Base-by-base conservation (phyloP, 768 basidiomycete species). In the Termitomyces sp. region DNA sequence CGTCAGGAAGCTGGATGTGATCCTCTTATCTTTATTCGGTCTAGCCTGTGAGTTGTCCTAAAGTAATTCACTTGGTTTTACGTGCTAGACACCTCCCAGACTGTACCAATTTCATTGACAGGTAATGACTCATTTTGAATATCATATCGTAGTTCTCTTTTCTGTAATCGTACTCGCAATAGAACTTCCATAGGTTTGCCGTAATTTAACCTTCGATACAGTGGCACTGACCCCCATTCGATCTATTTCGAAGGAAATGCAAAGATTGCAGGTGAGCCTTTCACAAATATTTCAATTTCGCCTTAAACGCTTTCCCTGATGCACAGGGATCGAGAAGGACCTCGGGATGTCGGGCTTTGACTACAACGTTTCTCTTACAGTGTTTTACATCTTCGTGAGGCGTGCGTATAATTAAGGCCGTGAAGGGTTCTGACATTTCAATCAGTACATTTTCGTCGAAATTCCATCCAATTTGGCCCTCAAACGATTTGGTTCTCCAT, bases 1-100 rank as follows among this genome's bases (percentile, higher is more conserved):
- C 17, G 65, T 77, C 19, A 65, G 67, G 52, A 77, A 75, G 59
- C 58, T 77, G 31, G 75, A 77, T 62, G 42, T 63, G 3, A 54
- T 57, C 42, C 68, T 77, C 27, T 48, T 77, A 34, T 76, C 75
- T 14, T 48, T 69, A 56, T 68, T 65, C 32, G 60, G 62, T 11
- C 25, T 69, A 16, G 62, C 66, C 34, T 68, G 68, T 66, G 38
- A 53, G 65, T 56, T n/a, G 1, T 25, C 3, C 27, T n/a, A 37
- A 23, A 17, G 6, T 34, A 21, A n/a, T n/a, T 25, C 14, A 11
- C 19, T 32, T 5, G 11, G 8, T 40, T 23, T 8, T 44, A 6
- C 29, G 0, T 21, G 29, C 25, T 32, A 35, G 17, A 51, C 32
- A 12, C 5, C 14, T 52, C n/a, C 42, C 25, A 66, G 65, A 66